These are phyloP conservation scores for Boechera stricta DNA, from an alignment of 345 rosid species.

Conservation along the genomic window DNA sequence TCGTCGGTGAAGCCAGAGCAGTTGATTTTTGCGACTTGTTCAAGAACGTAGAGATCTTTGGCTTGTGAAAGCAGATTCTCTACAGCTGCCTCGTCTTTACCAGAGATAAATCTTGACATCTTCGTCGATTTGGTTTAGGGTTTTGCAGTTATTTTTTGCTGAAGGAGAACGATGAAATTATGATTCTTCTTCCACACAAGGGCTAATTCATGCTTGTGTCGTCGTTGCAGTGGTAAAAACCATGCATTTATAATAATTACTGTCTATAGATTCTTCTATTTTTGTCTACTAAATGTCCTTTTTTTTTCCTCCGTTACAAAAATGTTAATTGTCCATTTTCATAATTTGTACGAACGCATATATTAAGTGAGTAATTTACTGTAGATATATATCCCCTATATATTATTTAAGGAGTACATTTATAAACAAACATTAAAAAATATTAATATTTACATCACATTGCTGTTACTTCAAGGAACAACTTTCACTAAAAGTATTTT, in stretches of 20 bases:
- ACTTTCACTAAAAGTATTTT: too few species aligned
- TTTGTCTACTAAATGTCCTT: not conserved
- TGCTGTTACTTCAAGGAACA: too few species aligned
- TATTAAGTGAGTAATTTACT: too few species aligned
- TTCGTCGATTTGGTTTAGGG: not conserved
- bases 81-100: constrained; percentile 66
- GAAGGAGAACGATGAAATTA: not conserved
- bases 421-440: too few species aligned
- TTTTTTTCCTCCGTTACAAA: not conserved
- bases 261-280: not conserved
- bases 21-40: constrained; percentile 75
- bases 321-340: constrained; percentile 1
- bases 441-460: too few species aligned
- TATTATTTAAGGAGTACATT: too few species aligned
- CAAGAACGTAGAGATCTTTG: constrained; percentile 64
- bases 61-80: constrained; percentile 69
- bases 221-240: not conserved
- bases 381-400: too few species aligned
- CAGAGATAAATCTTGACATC: constrained; percentile 59
- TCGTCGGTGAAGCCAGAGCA: constrained; percentile 52
- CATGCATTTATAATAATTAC: not conserved
- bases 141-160: not conserved
- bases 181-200: not conserved
- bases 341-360: not conserved
- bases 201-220: constrained; percentile 43